Evolutionary conservation across 169 alveolate species (phyloP).

Genomic region (Gregarina niphandrodes): DNA sequence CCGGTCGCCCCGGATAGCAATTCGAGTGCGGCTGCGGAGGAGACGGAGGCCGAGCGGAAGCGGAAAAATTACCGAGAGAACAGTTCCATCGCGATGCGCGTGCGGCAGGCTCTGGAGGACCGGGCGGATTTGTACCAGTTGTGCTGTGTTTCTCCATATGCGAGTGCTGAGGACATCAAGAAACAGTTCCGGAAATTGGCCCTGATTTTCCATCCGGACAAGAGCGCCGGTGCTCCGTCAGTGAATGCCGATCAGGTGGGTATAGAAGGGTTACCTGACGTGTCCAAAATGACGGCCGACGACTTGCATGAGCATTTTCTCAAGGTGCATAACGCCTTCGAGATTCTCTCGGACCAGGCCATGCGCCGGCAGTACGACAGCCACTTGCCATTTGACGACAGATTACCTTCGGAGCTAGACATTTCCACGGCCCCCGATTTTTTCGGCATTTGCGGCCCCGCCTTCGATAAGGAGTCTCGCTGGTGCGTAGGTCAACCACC

Average conservation of each 20-base stretch:
- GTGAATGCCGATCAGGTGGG: not conserved
- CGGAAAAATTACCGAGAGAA: conserved; percentile 1
- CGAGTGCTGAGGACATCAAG: conserved; percentile 8
- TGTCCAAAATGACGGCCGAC: not conserved
- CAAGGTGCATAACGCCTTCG: conserved; percentile 60
- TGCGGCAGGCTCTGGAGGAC: conserved; percentile 2
- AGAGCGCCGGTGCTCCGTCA: no score
- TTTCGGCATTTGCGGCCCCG: conserved; percentile 31
- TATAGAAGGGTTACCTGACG: not conserved
- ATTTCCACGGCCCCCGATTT: conserved; percentile 15
- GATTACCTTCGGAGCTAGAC: conserved; percentile 35
- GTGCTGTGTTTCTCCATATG: conserved; percentile 7
- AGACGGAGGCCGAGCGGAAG: not conserved
- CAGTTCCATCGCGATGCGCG: not conserved
- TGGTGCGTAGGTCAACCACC: conserved; percentile 28
- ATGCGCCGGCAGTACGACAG: conserved; percentile 52
- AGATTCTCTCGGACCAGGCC: conserved; percentile 35
- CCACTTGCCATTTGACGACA: conserved; percentile 55
- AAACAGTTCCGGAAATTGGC: conserved; percentile 12
- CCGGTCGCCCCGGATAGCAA: no score
- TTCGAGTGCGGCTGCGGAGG: no score
- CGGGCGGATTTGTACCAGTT: conserved; percentile 12
- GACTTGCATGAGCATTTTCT: conserved; percentile 17
- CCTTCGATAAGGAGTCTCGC: conserved; percentile 41
- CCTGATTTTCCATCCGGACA: conserved; percentile 24